phyloP scores from a whole-genome alignment of 164 flowering plant genomes.

The Chimonanthus salicifolius region DNA sequence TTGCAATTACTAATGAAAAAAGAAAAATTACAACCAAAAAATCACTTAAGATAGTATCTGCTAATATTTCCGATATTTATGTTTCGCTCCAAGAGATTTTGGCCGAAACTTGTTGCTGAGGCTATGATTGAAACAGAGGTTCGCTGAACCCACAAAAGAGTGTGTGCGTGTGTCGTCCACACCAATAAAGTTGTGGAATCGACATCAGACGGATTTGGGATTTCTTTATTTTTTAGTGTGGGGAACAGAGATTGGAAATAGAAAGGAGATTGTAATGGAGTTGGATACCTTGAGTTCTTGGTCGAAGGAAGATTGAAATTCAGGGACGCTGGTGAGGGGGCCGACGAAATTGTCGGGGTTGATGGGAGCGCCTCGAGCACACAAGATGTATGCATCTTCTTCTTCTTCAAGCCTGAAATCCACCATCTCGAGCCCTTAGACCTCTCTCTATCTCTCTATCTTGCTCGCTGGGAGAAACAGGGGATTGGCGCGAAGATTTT shows the following conservation, averaged over 20 bases:
- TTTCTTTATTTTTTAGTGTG: no score
- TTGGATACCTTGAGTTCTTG: slow-evolving; percentile 39
- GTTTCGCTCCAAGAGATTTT: no score
- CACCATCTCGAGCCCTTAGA: not conserved
- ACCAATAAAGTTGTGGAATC: not conserved
- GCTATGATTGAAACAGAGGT: no score
- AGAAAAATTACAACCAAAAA: no score
- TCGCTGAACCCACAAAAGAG: not conserved
- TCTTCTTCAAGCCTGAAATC: not conserved
- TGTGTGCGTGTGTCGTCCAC: not conserved
- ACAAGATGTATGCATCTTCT: slow-evolving; percentile 14
- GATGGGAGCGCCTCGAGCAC: slow-evolving; percentile 73
- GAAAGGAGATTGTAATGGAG: not conserved
- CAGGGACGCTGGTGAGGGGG: slow-evolving; percentile 38
- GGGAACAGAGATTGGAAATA: not conserved
- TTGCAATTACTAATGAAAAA: no score
- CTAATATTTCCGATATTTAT: no score
- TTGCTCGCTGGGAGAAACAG: not conserved
- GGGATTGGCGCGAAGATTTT: no score
- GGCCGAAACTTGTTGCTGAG: no score
- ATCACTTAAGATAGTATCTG: no score
- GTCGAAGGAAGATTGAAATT: slow-evolving; percentile 31
- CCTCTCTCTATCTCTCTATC: not conserved
- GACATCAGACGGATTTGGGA: not conserved
- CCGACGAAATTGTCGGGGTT: slow-evolving; percentile 44